These are phyloP conservation scores for Cardiospermum halicacabum DNA, from an alignment of 345 rosid species.

Conservation along the genomic window DNA sequence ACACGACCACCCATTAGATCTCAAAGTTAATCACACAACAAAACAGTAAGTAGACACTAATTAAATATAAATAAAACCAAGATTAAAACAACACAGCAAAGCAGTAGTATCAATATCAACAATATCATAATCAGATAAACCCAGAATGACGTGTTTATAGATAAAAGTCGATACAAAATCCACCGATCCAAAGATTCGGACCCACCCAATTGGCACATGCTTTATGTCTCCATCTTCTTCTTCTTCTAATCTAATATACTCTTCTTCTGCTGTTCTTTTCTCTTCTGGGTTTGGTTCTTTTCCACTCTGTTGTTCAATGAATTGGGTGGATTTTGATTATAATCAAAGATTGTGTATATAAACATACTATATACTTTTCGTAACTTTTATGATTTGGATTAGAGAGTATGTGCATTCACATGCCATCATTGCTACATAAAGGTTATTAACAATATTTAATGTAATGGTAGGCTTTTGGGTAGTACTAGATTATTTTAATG, in stretches of 20 bases:
- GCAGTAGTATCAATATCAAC: too few species aligned
- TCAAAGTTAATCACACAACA: too few species aligned
- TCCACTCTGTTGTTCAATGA: constrained; percentile 12
- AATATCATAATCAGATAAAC: too few species aligned
- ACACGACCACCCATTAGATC: too few species aligned
- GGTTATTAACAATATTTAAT: not conserved
- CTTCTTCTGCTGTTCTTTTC: not conserved
- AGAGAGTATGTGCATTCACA: not conserved
- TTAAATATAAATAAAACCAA: too few species aligned
- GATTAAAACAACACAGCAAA: too few species aligned
- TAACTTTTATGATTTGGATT: too few species aligned
- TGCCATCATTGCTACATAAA: not conserved
- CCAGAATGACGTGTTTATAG: too few species aligned
- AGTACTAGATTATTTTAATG: not conserved
- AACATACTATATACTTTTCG: not conserved
- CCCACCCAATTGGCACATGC: constrained; percentile 6
- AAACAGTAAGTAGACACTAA: too few species aligned
- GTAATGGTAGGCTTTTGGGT: not conserved
- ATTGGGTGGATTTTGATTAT: constrained; percentile 10
- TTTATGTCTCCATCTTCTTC: constrained; percentile 18
- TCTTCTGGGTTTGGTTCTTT: constrained; percentile 18
- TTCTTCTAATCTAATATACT: too few species aligned
- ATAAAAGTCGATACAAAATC: not conserved
- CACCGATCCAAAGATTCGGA: not conserved
- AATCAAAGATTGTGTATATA: not conserved